Evolutionary conservation across 805 yeast species (phyloP), one percentile per base, ranked within the genome.

Genomic region (Metschnikowia colocasiae): DNA sequence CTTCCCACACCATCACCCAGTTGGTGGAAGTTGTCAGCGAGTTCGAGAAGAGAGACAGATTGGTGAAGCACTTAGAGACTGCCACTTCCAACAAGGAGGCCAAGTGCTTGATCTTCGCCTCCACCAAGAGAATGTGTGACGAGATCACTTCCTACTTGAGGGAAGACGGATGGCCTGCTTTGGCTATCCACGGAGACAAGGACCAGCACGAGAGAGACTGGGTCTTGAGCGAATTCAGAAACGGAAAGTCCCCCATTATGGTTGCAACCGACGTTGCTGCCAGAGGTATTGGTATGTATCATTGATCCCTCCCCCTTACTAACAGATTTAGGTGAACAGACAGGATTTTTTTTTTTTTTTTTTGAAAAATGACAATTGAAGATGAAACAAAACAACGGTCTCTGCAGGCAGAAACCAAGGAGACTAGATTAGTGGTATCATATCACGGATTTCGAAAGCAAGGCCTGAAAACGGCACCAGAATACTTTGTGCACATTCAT

Each of bases 261-360:
- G 96, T 91, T 67, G 99, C 99, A 53, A 94, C 99, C 56, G 99
- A 94, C 72, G 99, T 94, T 69, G 99, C 99, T 54, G 97, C 99
- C 58, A 87, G 99, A 81, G 99, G 99, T 83, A 90, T 94, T 76
- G 97, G 96, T 89, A 88, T 73, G 97, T 87, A 69, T 65, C 51
- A 45, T 39, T 48, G 48, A 37, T 35, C 37, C 43, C 33, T 49
- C 31, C 49, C 57, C 54, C 52, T 47, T 56, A 57, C 60, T 58
- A 57, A 58, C 58, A 40, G 43, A 40, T 40, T 18, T 40, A 40
- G 43, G 43, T 23, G 31, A 40, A 26, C 41, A 15, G 13, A 12
- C 22, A 15, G 19, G 34, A 8, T 41, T 30, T 35, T 46, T 41
- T 46, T 46, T 46, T 35, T 42, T 36, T 32, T 32, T 46, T 36